Evolutionary conservation across 352 stramenopile genomes (phyloP).

Genomic region (Aphanomyces stellatus): DNA sequence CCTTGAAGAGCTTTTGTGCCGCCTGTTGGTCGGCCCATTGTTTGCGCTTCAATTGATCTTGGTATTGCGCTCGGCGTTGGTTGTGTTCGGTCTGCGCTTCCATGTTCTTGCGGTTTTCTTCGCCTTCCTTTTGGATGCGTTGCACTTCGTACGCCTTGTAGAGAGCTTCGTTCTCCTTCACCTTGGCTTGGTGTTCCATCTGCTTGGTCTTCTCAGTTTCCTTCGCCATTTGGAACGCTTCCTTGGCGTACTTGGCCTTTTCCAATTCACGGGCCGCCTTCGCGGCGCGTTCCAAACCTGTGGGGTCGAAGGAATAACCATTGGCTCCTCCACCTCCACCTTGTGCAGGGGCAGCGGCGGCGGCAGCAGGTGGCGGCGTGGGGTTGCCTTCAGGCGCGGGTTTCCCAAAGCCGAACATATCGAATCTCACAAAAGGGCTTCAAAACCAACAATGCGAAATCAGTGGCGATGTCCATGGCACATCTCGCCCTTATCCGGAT

Average conservation of each 20-base stretch:
- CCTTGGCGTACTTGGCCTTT: constrained; percentile 86
- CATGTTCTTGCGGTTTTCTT: constrained; percentile 95
- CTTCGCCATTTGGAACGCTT: constrained; percentile 94
- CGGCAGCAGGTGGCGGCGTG: constrained; percentile 23
- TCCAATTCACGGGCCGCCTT: constrained; percentile 97
- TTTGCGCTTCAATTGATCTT: constrained; percentile 98
- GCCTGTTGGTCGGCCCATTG: constrained; percentile 96
- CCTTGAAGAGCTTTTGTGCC: constrained; percentile 93
- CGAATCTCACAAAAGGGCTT: constrained; percentile 1
- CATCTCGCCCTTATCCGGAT: neutral
- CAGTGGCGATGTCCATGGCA: neutral
- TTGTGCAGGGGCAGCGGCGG: constrained; percentile 18
- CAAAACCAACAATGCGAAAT: constrained; percentile 10
- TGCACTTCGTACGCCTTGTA: constrained; percentile 93
- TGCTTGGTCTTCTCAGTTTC: constrained; percentile 94
- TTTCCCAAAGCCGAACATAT: constrained; percentile 64
- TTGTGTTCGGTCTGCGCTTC: constrained; percentile 97
- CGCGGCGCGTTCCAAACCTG: constrained; percentile 93
- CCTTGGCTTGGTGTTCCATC: constrained; percentile 86
- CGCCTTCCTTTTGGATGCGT: constrained; percentile 93
- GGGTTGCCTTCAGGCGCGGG: constrained; percentile 20
- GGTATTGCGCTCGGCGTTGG: constrained; percentile 94
- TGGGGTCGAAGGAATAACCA: constrained; percentile 91
- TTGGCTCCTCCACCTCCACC: constrained; percentile 28
- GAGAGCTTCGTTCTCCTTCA: constrained; percentile 84